Evolutionary conservation across 1,284 basidiomycete genomes (phyloP), one percentile per base, ranked within the genome.

Genomic region (Rhodotorula mucilaginosa): DNA sequence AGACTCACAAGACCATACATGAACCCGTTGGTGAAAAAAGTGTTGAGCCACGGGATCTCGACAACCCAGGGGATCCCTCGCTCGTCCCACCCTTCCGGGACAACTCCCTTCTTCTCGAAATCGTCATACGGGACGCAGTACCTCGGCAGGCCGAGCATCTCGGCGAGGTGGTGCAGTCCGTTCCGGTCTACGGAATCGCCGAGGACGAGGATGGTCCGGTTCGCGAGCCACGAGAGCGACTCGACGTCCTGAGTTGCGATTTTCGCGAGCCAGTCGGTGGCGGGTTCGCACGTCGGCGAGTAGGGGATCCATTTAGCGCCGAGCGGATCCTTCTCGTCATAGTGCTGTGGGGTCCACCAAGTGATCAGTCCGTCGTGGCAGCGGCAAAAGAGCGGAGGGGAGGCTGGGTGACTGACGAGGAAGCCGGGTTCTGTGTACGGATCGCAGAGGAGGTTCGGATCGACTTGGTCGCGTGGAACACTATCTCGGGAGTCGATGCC

Each of bases 111-210:
- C 56, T 75, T 66, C 29, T 26, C 44, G 29, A 66, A 75, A 34
- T 75, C 73, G 54, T 73, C 67, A 51, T 74, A 74, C 52, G 69
- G 74, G 12, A 75, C 71, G 46, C 70, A 65, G 31, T 76, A 74
- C 54, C 74, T 26, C 56, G 74, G 75, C 44, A 74, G 31, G 23
- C 68, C 71, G 47, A 75, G 29, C 76, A 74, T 71, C 47, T 70
- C 73, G 6, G 73, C 73, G 34, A 76, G 64, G 52, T 79, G 78
- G 23, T 78, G 70, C 26, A 79, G 64, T 0, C 71, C 76, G 59
- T 79, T 79, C 19, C 78, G 74, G 57, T 79, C 78, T 58, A 79
- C 78, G n/a, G 69, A 72, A 67, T 79, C 78, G 44, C 78, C 78
- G 6, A 79, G 63, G 60, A 78, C 39, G 19, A 79, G 72, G 70